Conservation (phyloP, 192 early-diverging fungal genomes). For the Entomortierella beljakovae region DNA sequence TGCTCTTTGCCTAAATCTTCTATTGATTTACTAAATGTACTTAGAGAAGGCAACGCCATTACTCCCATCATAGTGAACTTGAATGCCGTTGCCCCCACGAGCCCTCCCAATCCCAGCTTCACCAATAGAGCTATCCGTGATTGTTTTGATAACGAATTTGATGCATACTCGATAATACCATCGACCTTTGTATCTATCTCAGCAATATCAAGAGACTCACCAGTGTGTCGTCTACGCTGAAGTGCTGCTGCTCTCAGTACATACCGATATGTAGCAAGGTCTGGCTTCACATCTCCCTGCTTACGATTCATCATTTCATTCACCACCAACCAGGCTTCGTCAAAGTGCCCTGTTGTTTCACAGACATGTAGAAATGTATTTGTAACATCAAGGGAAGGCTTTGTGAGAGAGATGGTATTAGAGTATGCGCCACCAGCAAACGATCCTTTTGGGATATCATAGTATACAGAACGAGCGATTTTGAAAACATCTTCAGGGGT, state of each 20-base stretch:
- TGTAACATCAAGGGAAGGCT: conserved; percentile 20
- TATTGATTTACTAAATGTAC: background rate
- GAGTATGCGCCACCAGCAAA: background rate
- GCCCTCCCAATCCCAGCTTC: conserved; percentile 33
- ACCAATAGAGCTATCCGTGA: conserved; percentile 28
- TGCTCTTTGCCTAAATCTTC: background rate
- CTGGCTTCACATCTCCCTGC: conserved; percentile 41
- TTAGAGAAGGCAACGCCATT: conserved; percentile 25
- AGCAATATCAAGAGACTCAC: background rate
- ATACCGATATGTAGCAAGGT: conserved; percentile 30
- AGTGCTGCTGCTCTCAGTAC: conserved; percentile 23
- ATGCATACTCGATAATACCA: conserved; percentile 13
- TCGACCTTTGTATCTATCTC: conserved; percentile 10
- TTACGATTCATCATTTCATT: conserved; percentile 30
- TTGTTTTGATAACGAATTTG: conserved; percentile 15
- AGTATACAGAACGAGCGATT: conserved; percentile 22
- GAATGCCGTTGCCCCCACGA: conserved; percentile 31
- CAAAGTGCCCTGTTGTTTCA: conserved; percentile 34
- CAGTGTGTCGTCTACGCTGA: background rate
- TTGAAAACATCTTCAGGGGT: conserved; percentile 36
- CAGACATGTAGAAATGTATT: conserved; percentile 47
- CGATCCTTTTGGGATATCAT: conserved; percentile 5
- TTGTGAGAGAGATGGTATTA: background rate
- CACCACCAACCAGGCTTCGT: conserved; percentile 13
- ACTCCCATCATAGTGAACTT: conserved; percentile 43